Conservation (phyloP, 2,329 filamentous ascomycete genomes). For the Pseudogymnoascus sp. region DNA sequence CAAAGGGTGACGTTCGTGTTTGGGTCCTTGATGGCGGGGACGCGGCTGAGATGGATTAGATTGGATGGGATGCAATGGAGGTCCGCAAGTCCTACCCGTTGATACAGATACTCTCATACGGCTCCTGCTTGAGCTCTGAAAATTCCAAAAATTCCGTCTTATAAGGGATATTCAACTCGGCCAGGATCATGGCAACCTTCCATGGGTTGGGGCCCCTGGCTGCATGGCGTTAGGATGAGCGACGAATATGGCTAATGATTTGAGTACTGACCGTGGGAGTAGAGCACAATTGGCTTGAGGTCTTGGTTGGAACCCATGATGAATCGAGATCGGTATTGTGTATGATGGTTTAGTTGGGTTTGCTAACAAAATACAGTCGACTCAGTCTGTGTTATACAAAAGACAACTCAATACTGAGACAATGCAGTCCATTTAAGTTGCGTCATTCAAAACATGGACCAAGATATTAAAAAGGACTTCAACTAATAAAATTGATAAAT, state of each 20-base stretch:
- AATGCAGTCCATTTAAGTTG: not conserved
- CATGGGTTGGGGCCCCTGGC: not conserved
- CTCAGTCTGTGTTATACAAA: not conserved
- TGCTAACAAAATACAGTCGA: not conserved
- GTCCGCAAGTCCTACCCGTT: conserved; percentile 16
- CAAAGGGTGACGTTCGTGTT: conserved; percentile 37
- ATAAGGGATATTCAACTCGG: conserved; percentile 20
- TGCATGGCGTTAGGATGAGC: not conserved
- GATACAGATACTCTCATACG: conserved; percentile 27
- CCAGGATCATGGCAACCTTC: conserved; percentile 22
- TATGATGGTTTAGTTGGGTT: not conserved
- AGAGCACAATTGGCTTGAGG: conserved; percentile 12
- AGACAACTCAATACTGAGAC: not conserved
- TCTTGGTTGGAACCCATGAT: not conserved
- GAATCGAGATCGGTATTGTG: not conserved
- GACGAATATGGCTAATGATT: not conserved
- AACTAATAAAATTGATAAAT: not conserved
- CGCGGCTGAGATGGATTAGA: not conserved
- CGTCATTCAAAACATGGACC: not conserved
- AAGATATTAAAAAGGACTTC: not conserved
- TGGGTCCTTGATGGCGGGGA: conserved; percentile 30
- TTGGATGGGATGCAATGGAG: conserved; percentile 6
- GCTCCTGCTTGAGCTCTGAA: conserved; percentile 32
- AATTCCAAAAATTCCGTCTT: conserved; percentile 17
- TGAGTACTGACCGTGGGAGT: conserved; percentile 7